These are phyloP conservation scores for Sclerospora graminicola DNA, from an alignment of 352 stramenopile genomes.

Conservation along the genomic window DNA sequence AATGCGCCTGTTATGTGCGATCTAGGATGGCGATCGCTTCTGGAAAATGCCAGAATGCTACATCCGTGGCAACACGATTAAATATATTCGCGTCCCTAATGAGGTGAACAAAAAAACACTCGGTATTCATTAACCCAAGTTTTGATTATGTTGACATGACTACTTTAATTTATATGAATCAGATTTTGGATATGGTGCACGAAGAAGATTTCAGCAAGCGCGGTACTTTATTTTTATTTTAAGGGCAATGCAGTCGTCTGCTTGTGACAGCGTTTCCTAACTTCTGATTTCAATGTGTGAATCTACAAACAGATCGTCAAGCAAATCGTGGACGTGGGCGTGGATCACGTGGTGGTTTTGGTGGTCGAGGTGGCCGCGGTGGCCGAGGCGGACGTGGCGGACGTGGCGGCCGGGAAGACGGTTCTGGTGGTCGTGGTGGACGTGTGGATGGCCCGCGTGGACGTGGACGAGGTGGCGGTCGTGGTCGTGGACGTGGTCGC, in stretches of 20 bases:
- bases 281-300: background rate
- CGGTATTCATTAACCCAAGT: background rate
- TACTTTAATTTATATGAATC: background rate
- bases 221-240: conserved; percentile 22
- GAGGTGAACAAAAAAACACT: conserved; percentile 81
- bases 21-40: conserved; percentile 93
- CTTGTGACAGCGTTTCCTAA: background rate
- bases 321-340: conserved; percentile 60
- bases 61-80: conserved; percentile 96
- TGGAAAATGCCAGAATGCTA: conserved; percentile 98
- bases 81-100: conserved; percentile 97
- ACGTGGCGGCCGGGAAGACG: conserved; percentile 18
- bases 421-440: conserved; percentile 21
- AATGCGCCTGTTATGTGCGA: conserved; percentile 1
- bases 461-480: conserved; percentile 27
- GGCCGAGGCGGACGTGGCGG: conserved; percentile 34
- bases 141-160: background rate
- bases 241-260: background rate
- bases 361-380: conserved; percentile 31
- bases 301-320: conserved; percentile 43
- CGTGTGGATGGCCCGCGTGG: conserved; percentile 24
- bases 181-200: conserved; percentile 91
- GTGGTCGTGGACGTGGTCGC: conserved; percentile 30
- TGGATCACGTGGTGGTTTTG: conserved; percentile 43
- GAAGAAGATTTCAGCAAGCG: conserved; percentile 88